Percentiles rank a stretch among this genome's conserved stretches.
Conservation (phyloP, 2,329 filamentous ascomycete species). For the Exutisphaerella laricina region DNA sequence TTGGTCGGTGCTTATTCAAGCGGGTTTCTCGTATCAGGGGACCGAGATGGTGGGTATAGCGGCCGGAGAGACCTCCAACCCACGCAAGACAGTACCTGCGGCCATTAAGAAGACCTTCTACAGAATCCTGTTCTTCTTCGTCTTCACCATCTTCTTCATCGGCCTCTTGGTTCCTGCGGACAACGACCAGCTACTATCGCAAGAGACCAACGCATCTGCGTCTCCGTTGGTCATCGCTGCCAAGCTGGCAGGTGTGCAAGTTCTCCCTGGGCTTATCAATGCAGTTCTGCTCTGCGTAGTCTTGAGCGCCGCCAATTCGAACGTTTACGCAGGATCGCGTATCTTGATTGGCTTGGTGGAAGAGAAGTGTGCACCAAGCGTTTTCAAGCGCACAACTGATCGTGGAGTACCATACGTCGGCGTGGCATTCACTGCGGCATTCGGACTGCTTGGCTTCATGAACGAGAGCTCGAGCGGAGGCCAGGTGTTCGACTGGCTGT, state of each 20-base stretch:
- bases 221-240: slow-evolving; percentile 65
- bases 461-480: slow-evolving; percentile 64
- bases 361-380: slow-evolving; percentile 48
- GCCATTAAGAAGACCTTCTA: slow-evolving; percentile 36
- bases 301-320: slow-evolving; percentile 64
- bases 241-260: slow-evolving; percentile 54
- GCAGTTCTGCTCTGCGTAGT: slow-evolving; percentile 64
- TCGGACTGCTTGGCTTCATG: slow-evolving; percentile 67
- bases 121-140: slow-evolving; percentile 35
- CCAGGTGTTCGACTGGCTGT: slow-evolving; percentile 68
- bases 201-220: slow-evolving; percentile 42
- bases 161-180: slow-evolving; percentile 34
- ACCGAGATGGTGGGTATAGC: slow-evolving; percentile 51
- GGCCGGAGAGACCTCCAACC: slow-evolving; percentile 49
- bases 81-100: slow-evolving; percentile 41
- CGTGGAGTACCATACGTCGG: slow-evolving; percentile 69
- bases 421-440: slow-evolving; percentile 58
- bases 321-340: slow-evolving; percentile 62
- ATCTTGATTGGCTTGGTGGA: slow-evolving; percentile 64
- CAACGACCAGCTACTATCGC: slow-evolving; percentile 35
- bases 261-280: slow-evolving; percentile 62
- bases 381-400: slow-evolving; percentile 54
- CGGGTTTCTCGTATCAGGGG: slow-evolving; percentile 54
- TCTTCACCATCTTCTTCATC: slow-evolving; percentile 34
- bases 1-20: slow-evolving; percentile 52